Evolutionary conservation across 2,329 filamentous ascomycete genomes (phyloP), one percentile per base, ranked within the genome.

Genomic region (Verticillium dahliae): DNA sequence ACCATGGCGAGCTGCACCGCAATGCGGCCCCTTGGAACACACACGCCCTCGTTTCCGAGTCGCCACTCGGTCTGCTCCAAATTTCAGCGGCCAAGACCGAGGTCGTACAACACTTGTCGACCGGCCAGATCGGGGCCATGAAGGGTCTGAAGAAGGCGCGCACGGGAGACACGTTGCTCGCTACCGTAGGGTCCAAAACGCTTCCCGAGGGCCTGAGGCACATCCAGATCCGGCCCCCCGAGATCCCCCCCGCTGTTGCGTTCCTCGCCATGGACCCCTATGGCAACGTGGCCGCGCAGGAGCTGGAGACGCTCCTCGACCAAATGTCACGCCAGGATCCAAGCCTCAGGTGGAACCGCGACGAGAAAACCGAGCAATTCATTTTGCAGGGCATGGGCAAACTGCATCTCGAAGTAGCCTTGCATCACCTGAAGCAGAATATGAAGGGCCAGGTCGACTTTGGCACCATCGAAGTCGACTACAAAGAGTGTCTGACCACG

Each of bases 331-430:
- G 95, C 67, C 95, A 99, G 77, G 95, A 99, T 69, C 95, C 95
- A 0, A 97, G 92, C 73, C 79, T 99, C 27, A 86, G 95, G 61
- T 90, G 96, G 71, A 90, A 83, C 39, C 81, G 91, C 35, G 91
- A 98, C 68, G 87, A 94, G 64, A 95, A 97, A 72, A 93, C 91
- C 1, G 95, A 95, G 1, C 92, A 97, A 70, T 97, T 95, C 56
- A 89, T 96, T 37, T 82, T 99, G 0, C 93, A 93, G 60, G 95
- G 95, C 4, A 98, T 99, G 95, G 95, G 95, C 7, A 92, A 96
- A 69, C 83, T 99, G 34, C 95, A 99, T 74, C 82, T 99, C 1
- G 95, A 99, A 69, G 95, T 99, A 57, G 93, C 94, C 0, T 81
- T 92, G 58, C 91, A 98, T 73, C 86, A 93, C 54, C 85, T 99